Percentiles rank a stretch among this genome's conserved stretches.
Conservation (phyloP, 163 green algal species). For the Smithsoniella earleae region DNA sequence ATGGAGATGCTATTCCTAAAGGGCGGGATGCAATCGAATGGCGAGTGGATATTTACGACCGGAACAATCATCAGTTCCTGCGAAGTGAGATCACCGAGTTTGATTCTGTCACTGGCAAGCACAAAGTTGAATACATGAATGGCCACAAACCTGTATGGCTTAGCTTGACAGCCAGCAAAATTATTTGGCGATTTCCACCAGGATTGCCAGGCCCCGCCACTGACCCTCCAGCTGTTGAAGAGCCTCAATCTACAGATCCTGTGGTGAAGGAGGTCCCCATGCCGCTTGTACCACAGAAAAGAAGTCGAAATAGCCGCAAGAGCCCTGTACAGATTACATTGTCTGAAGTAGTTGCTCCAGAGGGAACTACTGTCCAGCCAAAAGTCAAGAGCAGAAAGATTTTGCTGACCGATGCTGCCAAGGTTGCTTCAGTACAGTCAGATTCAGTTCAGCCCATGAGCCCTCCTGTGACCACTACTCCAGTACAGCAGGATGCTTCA, state of each 20-base stretch:
- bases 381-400: background rate
- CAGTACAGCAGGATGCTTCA: no score
- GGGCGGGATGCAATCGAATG: constrained; percentile 13
- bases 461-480: no score
- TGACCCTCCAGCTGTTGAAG: background rate
- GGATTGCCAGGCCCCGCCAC: background rate
- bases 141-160: background rate
- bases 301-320: no score
- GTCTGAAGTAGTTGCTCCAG: background rate
- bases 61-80: background rate
- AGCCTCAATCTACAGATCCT: no score
- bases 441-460: no score
- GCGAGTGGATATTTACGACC: constrained; percentile 16
- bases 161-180: constrained; percentile 24
- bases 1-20: constrained; percentile 1
- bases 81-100: constrained; percentile 8
- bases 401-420: no score
- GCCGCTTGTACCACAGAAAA: no score
- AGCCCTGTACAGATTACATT: no score
- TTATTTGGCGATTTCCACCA: constrained; percentile 26
- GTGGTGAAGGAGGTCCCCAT: no score
- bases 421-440: no score
- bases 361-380: background rate
- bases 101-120: constrained; percentile 21
- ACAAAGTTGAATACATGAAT: constrained; percentile 14